These are phyloP conservation scores for Litsea cubeba DNA, from an alignment of 164 flowering plant genomes.

Conservation along the genomic window DNA sequence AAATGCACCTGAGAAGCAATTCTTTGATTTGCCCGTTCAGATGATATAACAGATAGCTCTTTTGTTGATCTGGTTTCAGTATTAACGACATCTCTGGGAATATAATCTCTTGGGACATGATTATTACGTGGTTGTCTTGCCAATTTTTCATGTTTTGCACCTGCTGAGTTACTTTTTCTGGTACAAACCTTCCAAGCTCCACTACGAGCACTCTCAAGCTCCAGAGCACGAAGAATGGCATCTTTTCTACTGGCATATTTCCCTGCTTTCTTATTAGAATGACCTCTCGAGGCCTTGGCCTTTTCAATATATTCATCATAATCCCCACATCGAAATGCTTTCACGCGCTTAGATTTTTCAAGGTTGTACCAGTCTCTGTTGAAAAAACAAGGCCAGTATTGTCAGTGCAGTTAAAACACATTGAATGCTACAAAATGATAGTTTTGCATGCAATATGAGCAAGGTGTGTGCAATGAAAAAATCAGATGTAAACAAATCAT, in stretches of 20 bases:
- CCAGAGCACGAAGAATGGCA: constrained; percentile 88
- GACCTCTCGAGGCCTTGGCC: constrained; percentile 61
- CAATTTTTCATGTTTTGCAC: constrained; percentile 18
- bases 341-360: constrained; percentile 81
- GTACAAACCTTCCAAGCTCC: constrained; percentile 23
- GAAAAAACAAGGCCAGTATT: not conserved
- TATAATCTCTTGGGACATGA: constrained; percentile 21
- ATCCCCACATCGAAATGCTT: constrained; percentile 92
- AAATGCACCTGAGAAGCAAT: constrained; percentile 26
- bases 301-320: constrained; percentile 75
- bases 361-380: constrained; percentile 95
- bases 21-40: constrained; percentile 45
- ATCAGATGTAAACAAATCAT: not conserved
- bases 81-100: constrained; percentile 27
- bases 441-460: not conserved
- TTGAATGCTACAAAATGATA: not conserved
- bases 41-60: constrained; percentile 57
- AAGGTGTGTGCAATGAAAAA: not conserved
- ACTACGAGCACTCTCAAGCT: constrained; percentile 50
- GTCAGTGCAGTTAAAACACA: not conserved
- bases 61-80: constrained; percentile 37
- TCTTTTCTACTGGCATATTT: constrained; percentile 86
- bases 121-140: constrained; percentile 23
- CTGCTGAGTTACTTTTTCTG: constrained; percentile 18
- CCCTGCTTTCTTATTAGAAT: constrained; percentile 46